These are phyloP conservation scores for Pluteus cervinus DNA, from an alignment of 768 basidiomycete genomes.

Conservation along the genomic window DNA sequence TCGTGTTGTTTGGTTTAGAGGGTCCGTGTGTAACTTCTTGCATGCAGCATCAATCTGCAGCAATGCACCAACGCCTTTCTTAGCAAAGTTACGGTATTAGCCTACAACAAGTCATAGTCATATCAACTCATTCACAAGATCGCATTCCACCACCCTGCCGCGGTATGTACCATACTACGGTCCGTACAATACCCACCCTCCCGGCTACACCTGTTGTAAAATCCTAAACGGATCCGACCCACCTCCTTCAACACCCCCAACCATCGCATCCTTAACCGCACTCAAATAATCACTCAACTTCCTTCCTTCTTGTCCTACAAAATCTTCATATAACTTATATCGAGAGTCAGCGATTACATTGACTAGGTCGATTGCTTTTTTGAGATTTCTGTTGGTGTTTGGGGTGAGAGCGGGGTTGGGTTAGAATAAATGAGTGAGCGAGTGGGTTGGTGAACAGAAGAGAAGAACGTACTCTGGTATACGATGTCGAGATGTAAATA, in stretches of 20 bases:
- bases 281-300: conserved; percentile 69
- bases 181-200: too few relatives aligned
- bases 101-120: too few relatives aligned
- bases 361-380: conserved; percentile 68
- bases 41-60: too few relatives aligned
- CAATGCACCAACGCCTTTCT: too few relatives aligned
- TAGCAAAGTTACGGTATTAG: too few relatives aligned
- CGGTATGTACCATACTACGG: too few relatives aligned
- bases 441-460: neutral
- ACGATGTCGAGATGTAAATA: conserved; percentile 56
- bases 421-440: neutral
- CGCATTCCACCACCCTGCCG: too few relatives aligned
- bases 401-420: neutral
- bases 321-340: conserved; percentile 82
- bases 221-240: conserved; percentile 80
- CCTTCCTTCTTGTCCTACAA: conserved; percentile 55
- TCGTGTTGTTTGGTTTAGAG: too few relatives aligned
- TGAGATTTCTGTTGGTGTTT: conserved; percentile 54
- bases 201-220: too few relatives aligned
- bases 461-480: conserved; percentile 55
- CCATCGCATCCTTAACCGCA: conserved; percentile 62
- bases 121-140: too few relatives aligned
- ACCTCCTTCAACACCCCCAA: conserved; percentile 67
- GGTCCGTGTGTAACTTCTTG: too few relatives aligned
- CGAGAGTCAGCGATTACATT: conserved; percentile 86